Conservation (phyloP, 345 rosid genomes). For the Turritis glabra region DNA sequence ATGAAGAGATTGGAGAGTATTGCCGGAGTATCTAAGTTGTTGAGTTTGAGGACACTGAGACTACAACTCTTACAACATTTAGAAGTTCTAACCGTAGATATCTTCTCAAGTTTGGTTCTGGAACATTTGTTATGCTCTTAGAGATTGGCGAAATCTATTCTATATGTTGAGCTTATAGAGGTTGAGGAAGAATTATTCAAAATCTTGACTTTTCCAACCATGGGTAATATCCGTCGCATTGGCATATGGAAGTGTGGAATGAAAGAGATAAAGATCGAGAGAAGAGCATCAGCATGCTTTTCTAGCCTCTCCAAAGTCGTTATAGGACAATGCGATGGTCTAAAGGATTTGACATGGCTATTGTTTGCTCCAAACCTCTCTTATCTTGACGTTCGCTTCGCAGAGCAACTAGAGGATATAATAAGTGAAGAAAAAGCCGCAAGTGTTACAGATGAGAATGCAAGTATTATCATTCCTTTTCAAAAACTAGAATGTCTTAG, state of each 20-base stretch:
- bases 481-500: neutral
- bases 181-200: neutral
- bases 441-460: neutral
- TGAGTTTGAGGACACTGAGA: neutral
- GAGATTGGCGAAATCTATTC: neutral
- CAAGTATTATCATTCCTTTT: neutral
- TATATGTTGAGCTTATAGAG: neutral
- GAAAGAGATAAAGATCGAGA: neutral
- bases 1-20: neutral
- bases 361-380: constrained; percentile 13
- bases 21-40: neutral
- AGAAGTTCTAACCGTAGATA: neutral
- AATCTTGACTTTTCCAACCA: neutral
- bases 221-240: neutral
- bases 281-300: neutral
- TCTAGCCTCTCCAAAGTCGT: neutral
- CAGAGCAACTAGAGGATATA: neutral
- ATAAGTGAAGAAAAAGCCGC: neutral
- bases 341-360: constrained; percentile 17
- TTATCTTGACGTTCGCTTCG: neutral
- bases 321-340: neutral
- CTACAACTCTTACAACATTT: neutral
- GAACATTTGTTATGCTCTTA: neutral
- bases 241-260: constrained; percentile 2
- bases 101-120: neutral